Conservation (phyloP, 176 grass and related monocot species). For the Oryza officinalis region DNA sequence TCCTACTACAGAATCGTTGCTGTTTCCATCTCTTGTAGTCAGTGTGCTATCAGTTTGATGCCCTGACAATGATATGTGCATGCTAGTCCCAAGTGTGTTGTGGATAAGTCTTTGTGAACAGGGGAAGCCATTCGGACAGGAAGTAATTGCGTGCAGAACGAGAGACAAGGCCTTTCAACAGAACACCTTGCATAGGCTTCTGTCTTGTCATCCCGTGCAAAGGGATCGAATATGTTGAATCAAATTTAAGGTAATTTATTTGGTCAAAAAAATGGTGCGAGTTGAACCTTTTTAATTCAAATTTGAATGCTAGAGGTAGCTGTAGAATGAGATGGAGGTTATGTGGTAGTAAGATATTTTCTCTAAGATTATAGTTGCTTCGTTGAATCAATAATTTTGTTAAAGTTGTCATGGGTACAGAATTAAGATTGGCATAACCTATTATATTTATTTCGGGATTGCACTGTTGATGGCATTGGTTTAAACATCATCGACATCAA, state of each 20-base stretch:
- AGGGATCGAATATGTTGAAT: not conserved
- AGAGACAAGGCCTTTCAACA: slow-evolving; percentile 9
- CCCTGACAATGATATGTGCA: slow-evolving; percentile 42
- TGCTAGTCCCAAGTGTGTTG: not conserved
- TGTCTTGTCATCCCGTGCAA: slow-evolving; percentile 22
- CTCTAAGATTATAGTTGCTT: not conserved
- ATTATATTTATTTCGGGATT: not conserved
- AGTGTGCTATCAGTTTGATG: slow-evolving; percentile 44
- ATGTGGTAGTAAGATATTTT: too few species aligned
- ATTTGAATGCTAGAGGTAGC: too few species aligned
- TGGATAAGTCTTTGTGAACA: slow-evolving; percentile 40
- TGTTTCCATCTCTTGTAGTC: slow-evolving; percentile 32
- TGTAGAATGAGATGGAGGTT: too few species aligned
- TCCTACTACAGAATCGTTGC: slow-evolving; percentile 36
- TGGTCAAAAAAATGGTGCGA: not conserved
- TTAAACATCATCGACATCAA: too few species aligned
- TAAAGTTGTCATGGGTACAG: not conserved
- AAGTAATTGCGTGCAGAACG: slow-evolving; percentile 29
- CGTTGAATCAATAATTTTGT: not conserved
- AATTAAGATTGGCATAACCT: not conserved
- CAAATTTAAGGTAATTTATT: not conserved
- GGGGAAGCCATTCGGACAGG: slow-evolving; percentile 16
- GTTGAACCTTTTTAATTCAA: not conserved
- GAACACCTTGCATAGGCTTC: not conserved
- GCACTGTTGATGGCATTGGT: too few species aligned